A percentile compares a stretch with the other conserved stretches of the same genome.
These are phyloP conservation scores for Didymella lethalis DNA, from an alignment of 2,329 filamentous ascomycete species.

Conservation along the genomic window DNA sequence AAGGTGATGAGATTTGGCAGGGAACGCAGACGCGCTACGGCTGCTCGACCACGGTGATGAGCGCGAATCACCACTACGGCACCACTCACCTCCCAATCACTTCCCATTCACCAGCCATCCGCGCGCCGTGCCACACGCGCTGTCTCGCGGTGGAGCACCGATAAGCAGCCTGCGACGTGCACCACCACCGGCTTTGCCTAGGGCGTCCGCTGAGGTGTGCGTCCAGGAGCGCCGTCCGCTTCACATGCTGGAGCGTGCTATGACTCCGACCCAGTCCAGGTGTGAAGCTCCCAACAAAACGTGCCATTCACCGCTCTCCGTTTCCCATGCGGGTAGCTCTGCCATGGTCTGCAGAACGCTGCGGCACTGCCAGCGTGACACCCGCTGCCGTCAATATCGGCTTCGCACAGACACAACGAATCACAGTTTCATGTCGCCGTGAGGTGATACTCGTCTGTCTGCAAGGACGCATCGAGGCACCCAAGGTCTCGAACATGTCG, in stretches of 20 bases:
- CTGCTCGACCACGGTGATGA: constrained; percentile 4
- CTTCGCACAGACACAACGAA: constrained; percentile 17
- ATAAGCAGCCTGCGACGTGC: constrained; percentile 11
- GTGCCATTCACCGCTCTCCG: constrained; percentile 17
- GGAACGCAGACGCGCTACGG: constrained; percentile 11
- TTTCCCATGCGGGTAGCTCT: constrained; percentile 3
- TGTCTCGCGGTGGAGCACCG: constrained; percentile 16
- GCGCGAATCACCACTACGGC: neutral
- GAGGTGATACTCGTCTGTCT: constrained; percentile 10
- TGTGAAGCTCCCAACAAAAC: constrained; percentile 22
- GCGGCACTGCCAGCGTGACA: constrained; percentile 8
- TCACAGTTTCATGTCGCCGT: constrained; percentile 8
- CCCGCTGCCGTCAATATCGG: constrained; percentile 20
- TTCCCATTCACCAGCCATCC: constrained; percentile 1
- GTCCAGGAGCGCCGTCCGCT: constrained; percentile 2
- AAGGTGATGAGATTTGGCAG: constrained; percentile 16
- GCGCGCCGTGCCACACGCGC: constrained; percentile 12
- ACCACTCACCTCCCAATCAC: neutral
- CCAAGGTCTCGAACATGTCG: neutral
- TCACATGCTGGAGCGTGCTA: constrained; percentile 20
- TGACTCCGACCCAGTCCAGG: constrained; percentile 15
- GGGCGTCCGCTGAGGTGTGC: constrained; percentile 8
- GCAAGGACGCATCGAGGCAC: constrained; percentile 7
- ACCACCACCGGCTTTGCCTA: constrained; percentile 6
- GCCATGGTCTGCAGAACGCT: constrained; percentile 1